Conservation (phyloP, 805 yeast species). For the Lipomyces kockii region DNA sequence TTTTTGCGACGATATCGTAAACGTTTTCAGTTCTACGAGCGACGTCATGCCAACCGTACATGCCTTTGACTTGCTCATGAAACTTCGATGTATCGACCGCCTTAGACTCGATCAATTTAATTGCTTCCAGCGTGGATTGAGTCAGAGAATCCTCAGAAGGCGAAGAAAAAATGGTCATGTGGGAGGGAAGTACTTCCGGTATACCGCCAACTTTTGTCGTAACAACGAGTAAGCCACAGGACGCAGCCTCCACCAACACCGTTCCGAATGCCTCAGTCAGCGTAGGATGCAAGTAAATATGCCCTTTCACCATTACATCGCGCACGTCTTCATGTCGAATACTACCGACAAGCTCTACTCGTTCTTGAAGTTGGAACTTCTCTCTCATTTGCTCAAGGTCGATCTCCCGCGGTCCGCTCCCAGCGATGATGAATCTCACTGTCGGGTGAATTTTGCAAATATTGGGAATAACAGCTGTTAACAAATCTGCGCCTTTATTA, state of each 20-base stretch:
- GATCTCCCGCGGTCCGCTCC: constrained; percentile 94
- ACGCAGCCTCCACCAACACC: constrained; percentile 94
- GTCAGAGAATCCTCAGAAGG: constrained; percentile 87
- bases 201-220: constrained; percentile 97
- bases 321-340: constrained; percentile 91
- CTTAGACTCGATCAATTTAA: constrained; percentile 59
- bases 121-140: constrained; percentile 72
- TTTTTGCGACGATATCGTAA: constrained; percentile 56
- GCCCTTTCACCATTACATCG: constrained; percentile 90
- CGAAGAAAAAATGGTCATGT: constrained; percentile 90
- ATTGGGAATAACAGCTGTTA: constrained; percentile 82
- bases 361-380: constrained; percentile 77
- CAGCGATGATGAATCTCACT: constrained; percentile 85
- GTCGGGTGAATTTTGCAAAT: constrained; percentile 67
- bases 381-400: constrained; percentile 97
- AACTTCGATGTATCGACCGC: constrained; percentile 72
- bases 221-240: constrained; percentile 90
- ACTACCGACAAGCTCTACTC: constrained; percentile 84
- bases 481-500: constrained; percentile 93
- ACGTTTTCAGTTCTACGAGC: constrained; percentile 86
- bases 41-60: constrained; percentile 93
- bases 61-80: constrained; percentile 72
- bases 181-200: constrained; percentile 90
- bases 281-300: constrained; percentile 90
- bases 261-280: constrained; percentile 98